phyloP scores from a whole-genome alignment of 2,329 filamentous ascomycete genomes.

The Apiospora saccharicola region DNA sequence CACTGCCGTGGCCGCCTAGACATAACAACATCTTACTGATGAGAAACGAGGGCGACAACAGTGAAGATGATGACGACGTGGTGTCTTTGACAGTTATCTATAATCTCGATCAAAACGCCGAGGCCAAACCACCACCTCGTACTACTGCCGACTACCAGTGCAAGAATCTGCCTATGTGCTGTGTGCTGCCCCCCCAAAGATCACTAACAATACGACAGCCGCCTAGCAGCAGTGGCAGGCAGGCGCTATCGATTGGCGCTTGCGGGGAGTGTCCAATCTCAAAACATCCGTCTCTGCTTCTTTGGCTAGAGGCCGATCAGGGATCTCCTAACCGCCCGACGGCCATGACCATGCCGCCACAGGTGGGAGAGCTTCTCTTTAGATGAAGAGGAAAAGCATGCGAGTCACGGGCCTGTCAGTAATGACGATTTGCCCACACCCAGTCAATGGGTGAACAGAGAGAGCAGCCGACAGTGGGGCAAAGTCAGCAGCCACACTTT shows the following conservation, averaged over 20 bases:
- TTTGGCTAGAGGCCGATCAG: not conserved
- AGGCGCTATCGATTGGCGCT: constrained; percentile 18
- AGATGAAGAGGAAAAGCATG: constrained; percentile 37
- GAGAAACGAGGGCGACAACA: not conserved
- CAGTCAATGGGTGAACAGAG: constrained; percentile 25
- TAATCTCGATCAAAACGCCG: constrained; percentile 21
- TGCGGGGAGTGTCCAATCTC: constrained; percentile 17
- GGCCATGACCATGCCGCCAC: constrained; percentile 26
- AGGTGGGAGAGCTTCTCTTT: constrained; percentile 23
- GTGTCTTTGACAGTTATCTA: not conserved
- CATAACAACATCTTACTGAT: not conserved
- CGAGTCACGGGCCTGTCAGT: constrained; percentile 44
- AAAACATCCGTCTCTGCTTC: constrained; percentile 19
- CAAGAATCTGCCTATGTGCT: not conserved
- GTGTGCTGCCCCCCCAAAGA: not conserved
- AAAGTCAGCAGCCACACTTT: constrained; percentile 38
- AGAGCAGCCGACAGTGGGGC: constrained; percentile 38
- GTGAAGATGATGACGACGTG: not conserved
- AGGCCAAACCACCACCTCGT: constrained; percentile 5
- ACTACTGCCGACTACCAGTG: not conserved
- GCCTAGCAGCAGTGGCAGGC: not conserved
- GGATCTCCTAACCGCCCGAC: constrained; percentile 21
- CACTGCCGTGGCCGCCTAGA: constrained; percentile 19
- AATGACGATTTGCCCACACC: constrained; percentile 43
- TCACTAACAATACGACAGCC: constrained; percentile 2